Evolutionary conservation across 352 stramenopile species (phyloP), one percentile per base, ranked within the genome.

Genomic region (Phytophthora citricola): DNA sequence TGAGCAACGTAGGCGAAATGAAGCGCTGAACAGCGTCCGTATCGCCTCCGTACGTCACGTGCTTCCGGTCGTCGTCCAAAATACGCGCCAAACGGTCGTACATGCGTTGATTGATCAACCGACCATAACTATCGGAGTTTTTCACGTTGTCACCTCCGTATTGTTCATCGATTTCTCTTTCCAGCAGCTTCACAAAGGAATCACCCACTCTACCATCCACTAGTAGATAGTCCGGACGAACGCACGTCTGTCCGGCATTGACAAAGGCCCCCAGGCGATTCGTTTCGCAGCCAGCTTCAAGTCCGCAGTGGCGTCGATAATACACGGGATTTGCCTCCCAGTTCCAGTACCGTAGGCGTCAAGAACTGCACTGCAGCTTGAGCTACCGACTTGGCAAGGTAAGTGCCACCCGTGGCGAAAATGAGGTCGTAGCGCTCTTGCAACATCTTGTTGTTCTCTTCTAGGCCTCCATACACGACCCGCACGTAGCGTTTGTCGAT

Each of bases 211-310:
- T 78, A 31, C 88, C 71, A 63, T 98, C 78, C 26, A 97, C 89
- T 5, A 98, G 59, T 10, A 98, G 36, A 72, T 98, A 98, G 70
- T 99, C 96, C 0, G 95, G 92, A 31, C 92, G 87, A 47, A 99
- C 84, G 72, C 96, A 99, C 14, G 87, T 98, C 76, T 99, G 97
- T 6, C 97, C 96, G 10, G 66, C 59, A 73, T 99, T 99, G 15
- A 90, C 60, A 87, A 92, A 53, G 95, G 92, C 6, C 75, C 83
- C 77, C 81, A 98, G 1, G 90, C 72, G 31, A 99, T 83, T 11
- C 96, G 83, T 40, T 90, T 76, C 1, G 87, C 88, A 14, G 91
- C 63, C 1, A 94, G 34, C 11, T 66, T 59, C 7, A 90, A 29
- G 38, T 92, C 73, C 1, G 76, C 66, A 20, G 78, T 82, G n/a